Conservation (phyloP, 2,329 filamentous ascomycete genomes). For the Ophiognomonia clavigignenti-juglandacearum region DNA sequence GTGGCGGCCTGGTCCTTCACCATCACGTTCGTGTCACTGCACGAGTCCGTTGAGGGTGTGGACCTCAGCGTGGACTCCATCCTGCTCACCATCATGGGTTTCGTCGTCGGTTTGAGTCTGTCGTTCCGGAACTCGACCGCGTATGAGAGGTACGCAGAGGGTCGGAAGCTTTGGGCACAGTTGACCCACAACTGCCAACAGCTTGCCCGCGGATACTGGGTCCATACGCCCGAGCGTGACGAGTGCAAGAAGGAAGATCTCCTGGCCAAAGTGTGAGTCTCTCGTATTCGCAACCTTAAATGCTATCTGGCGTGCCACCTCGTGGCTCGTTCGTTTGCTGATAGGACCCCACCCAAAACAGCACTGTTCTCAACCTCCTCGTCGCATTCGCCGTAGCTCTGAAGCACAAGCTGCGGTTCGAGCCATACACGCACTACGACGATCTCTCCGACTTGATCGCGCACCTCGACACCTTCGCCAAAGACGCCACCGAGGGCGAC, state of each 20-base stretch:
- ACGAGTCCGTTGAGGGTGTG: slow-evolving; percentile 43
- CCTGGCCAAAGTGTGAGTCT: neutral
- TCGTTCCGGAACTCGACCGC: slow-evolving; percentile 74
- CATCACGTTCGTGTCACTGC: slow-evolving; percentile 53
- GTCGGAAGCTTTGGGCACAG: slow-evolving; percentile 52
- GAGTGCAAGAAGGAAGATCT: slow-evolving; percentile 1
- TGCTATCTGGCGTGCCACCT: too few relatives aligned
- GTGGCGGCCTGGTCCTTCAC: slow-evolving; percentile 61
- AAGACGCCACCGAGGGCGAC: slow-evolving; percentile 30
- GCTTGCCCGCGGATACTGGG: neutral
- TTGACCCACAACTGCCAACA: slow-evolving; percentile 11
- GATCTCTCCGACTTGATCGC: slow-evolving; percentile 66
- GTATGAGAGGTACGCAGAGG: slow-evolving; percentile 68
- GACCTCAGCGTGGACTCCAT: slow-evolving; percentile 65
- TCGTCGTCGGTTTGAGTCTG: slow-evolving; percentile 62
- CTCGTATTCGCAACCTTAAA: too few relatives aligned
- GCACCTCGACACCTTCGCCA: slow-evolving; percentile 73
- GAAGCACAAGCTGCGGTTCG: slow-evolving; percentile 80
- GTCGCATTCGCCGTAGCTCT: slow-evolving; percentile 72
- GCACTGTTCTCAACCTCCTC: slow-evolving; percentile 60
- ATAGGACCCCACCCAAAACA: too few relatives aligned
- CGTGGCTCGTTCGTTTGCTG: too few relatives aligned
- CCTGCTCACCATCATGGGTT: slow-evolving; percentile 62
- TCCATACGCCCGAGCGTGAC: neutral
- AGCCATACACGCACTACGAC: slow-evolving; percentile 72